Base-by-base conservation (phyloP, 75 land plant genomes). In the Pseudotsuga menziesii region DNA sequence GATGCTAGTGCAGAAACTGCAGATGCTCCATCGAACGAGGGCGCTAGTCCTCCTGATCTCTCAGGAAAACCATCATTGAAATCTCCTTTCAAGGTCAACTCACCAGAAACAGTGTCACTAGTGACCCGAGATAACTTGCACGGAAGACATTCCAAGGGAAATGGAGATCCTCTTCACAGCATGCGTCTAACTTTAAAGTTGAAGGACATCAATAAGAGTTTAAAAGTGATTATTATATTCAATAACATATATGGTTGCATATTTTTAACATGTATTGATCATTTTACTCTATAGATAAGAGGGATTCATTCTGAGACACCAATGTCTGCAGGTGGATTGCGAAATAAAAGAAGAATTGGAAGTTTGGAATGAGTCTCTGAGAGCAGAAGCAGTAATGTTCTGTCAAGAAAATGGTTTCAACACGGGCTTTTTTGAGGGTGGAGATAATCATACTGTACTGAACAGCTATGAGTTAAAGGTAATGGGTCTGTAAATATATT, bases 281-380 rank as follows among this genome's bases (percentile, higher is more conserved):
- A n/a, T n/a, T n/a, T n/a, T n/a, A n/a, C n/a, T n/a, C n/a, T n/a
- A n/a, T n/a, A n/a, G n/a, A n/a, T n/a, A n/a, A n/a, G n/a, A n/a
- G n/a, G n/a, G n/a, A n/a, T n/a, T n/a, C n/a, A n/a, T n/a, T n/a
- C n/a, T n/a, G n/a, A n/a, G n/a, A n/a, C n/a, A n/a, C n/a, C n/a
- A n/a, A n/a, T n/a, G n/a, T n/a, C n/a, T n/a, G n/a, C n/a, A n/a
- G 98, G 79, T 85, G 61, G 96, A 91, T 88, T 69, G 61, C 35
- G 91, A 88, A 60, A 48, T 90, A 32, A 83, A 67, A 64, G 89
- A 83, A 78, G 88, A 90, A 55, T 54, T 96, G 59, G 92, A 89
- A 44, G 85, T 84, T 36, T 96, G 98, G 96, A 90, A 91, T 84
- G 94, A 91, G 79, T 78, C 85, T 84, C 87, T 96, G 26, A 82